Base-by-base conservation (phyloP, 192 early-diverging fungal species). In the Linnemannia schmuckeri region DNA sequence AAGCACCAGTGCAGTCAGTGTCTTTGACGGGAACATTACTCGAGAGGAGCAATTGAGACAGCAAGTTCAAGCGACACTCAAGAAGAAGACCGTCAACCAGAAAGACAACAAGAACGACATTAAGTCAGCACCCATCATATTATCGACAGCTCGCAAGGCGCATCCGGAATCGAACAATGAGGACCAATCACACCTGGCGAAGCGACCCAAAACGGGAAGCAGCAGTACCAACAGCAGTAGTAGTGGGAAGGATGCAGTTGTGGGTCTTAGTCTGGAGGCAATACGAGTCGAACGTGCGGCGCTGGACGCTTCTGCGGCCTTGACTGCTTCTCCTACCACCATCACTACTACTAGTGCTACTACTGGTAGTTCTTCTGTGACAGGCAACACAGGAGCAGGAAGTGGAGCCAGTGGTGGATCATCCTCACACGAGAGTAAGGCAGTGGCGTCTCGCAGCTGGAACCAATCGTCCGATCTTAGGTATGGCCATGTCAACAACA, bases 271-370 rank as follows among this genome's bases (percentile, higher is more conserved):
- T 41, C 30, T 82, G 44, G 41, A 41, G 35, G 81, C 81, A 24
- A 77, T 82, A 49, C 49, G 81, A 44, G 42, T 30, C 33, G 81
- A 82, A 13, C 75, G 75, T n/a, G 52, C 75, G 20, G 30, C 30
- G 30, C 13, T 66, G 61, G 61, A 66, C 27, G 61, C 27, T 35
- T 27, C 61, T 4, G 30, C 12, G 13, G 30, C 30, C 0, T 8
- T 66, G 61, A 3, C 30, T 2, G 12, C 4, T 66, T 66, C 61
- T 33, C n/a, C 30, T 33, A 35, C 27, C n/a, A 33, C n/a, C 12
- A 46, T 12, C 18, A 22, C 18, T 20, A 5, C 49, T 52, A 52
- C 18, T 52, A 6, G 18, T 52, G 15, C 49, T 22, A 22, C 17
- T 52, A 52, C 49, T 18, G 49, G 49, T 22, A 5, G 49, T 4